Evolutionary conservation across 2,329 filamentous ascomycete genomes (phyloP), one percentile per base, ranked within the genome.

Genomic region (Colletotrichum noveboracense): DNA sequence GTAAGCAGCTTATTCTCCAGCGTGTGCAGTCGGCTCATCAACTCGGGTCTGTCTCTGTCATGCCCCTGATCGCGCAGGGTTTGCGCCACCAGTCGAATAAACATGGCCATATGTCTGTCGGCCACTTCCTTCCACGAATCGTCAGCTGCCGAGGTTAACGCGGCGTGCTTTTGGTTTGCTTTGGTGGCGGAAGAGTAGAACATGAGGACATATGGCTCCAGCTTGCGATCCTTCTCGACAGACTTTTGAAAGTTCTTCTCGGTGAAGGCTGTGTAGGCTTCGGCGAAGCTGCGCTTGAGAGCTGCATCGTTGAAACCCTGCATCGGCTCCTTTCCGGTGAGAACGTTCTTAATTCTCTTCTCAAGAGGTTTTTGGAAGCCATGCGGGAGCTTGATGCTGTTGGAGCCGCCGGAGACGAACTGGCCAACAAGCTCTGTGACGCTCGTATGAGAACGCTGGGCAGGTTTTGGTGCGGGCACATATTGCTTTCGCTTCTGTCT

Each of bases 121-220:
- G 98, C 96, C 85, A 98, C 92, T 74, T 94, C 88, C 86, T 97
- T 98, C 94, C 95, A 98, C 69, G 92, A 91, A 83, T 98, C 95
- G 83, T 98, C 96, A 0, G 92, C 89, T 1, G 91, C 94, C 91
- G 83, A 95, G 79, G 80, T 95, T 83, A 94, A 93, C 80, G 98
- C 90, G 77, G 98, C 86, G 21, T 85, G 96, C 84, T 94, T 93
- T 80, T 98, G 90, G 77, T 98, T 86, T 36, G 86, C 96, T 83
- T 98, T 97, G 61, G 95, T 98, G 8, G 97, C 96, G 77, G 95
- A 94, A 2, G 96, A 97, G 86, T 97, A 98, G 88, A 99, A 98
- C 78, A 98, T 98, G 79, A 99, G 89, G 67, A 99, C 92, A 67
- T 98, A 87, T 78, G 98, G 96, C 85, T 99, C 97, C 26, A 98